phyloP scores from a whole-genome alignment of 352 stramenopile genomes.

The Thalassiosira oceanica region DNA sequence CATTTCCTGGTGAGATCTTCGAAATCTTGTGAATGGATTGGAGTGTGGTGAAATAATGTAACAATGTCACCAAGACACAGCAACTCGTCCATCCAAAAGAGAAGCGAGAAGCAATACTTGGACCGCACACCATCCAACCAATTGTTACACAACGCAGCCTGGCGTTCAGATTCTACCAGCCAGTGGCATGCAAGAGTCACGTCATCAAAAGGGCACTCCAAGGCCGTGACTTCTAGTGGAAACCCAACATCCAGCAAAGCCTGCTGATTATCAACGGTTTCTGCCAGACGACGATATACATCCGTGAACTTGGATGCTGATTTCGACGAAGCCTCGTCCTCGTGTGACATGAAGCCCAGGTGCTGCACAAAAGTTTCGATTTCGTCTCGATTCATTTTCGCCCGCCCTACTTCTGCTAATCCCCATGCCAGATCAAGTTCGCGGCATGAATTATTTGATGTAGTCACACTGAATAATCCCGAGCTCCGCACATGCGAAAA shows the following conservation, averaged over 20 bases:
- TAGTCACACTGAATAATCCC: too few relatives aligned
- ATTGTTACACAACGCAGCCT: constrained; percentile 14
- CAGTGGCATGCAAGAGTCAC: constrained; percentile 8
- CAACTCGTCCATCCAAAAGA: constrained; percentile 45
- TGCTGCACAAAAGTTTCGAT: constrained; percentile 48
- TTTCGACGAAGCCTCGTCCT: constrained; percentile 17
- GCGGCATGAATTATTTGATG: too few relatives aligned
- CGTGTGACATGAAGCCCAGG: constrained; percentile 52
- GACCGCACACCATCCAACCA: constrained; percentile 29
- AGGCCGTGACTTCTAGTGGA: background rate
- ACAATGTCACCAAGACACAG: too few relatives aligned
- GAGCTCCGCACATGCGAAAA: too few relatives aligned
- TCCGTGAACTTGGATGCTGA: constrained; percentile 22
- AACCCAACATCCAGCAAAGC: constrained; percentile 44
- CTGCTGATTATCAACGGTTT: constrained; percentile 21
- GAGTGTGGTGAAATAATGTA: too few relatives aligned
- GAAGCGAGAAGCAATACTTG: constrained; percentile 24
- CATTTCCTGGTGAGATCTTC: too few relatives aligned
- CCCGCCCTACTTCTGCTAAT: too few relatives aligned
- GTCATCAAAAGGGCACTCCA: constrained; percentile 9
- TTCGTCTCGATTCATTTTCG: constrained; percentile 31
- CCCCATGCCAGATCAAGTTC: too few relatives aligned
- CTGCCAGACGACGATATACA: constrained; percentile 8
- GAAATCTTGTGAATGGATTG: too few relatives aligned
- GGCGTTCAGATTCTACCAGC: constrained; percentile 7